phyloP scores from a whole-genome alignment of 257 asterid genomes.

The Ballota nigra region DNA sequence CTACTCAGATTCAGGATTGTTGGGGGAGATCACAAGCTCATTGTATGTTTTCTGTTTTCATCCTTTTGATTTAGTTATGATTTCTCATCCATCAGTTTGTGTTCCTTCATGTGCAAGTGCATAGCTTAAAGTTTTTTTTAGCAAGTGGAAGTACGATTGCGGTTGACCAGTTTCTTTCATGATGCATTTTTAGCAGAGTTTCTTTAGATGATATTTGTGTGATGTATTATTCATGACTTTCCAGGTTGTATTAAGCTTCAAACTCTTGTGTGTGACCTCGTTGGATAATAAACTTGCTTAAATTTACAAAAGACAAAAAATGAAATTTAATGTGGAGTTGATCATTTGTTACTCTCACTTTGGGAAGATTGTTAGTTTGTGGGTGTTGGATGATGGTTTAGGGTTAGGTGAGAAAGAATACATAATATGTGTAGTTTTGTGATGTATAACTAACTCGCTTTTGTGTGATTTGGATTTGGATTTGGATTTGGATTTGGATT shows the following conservation, averaged over 20 bases:
- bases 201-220: background rate
- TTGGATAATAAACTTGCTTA: background rate
- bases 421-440: background rate
- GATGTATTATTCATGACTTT: background rate
- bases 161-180: background rate
- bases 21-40: slow-evolving; percentile 84
- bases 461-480: no score
- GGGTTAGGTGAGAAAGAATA: background rate
- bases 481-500: no score
- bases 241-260: background rate
- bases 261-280: background rate
- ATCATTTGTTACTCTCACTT: background rate
- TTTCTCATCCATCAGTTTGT: background rate
- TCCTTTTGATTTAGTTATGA: background rate
- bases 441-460: background rate
- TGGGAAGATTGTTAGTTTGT: background rate
- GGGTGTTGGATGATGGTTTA: background rate
- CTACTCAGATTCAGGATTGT: slow-evolving; percentile 64
- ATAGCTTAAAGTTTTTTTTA: background rate
- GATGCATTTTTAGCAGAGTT: background rate
- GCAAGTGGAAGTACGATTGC: no score
- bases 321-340: background rate
- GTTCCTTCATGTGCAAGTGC: background rate
- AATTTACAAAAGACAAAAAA: background rate
- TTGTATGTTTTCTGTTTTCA: slow-evolving; percentile 35